A percentile compares a stretch with the other conserved stretches of the same genome.
phyloP scores from a whole-genome alignment of 768 basidiomycete genomes.

The Austroboletus festivus region DNA sequence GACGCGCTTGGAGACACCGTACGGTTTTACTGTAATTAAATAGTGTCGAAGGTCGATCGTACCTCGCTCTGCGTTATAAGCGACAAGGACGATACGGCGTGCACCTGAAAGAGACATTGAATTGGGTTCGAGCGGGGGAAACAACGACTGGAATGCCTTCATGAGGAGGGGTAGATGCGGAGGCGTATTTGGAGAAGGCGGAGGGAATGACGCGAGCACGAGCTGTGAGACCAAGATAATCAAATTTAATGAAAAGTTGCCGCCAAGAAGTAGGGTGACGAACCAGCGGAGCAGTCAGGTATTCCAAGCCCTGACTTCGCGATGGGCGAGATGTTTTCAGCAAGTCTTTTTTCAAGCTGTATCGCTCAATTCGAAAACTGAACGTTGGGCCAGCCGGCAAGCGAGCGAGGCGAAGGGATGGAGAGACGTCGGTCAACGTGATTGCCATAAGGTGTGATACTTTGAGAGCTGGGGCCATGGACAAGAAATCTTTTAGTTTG shows the following conservation, averaged over 20 bases:
- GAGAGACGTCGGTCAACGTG: slow-evolving; percentile 81
- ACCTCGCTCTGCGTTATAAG: slow-evolving; percentile 82
- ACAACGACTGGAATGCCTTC: slow-evolving; percentile 95
- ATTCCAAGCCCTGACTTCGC: slow-evolving; percentile 80
- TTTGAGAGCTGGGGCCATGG: slow-evolving; percentile 84
- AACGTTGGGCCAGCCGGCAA: slow-evolving; percentile 90
- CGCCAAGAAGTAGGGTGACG: slow-evolving; percentile 25
- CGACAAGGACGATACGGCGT: slow-evolving; percentile 88
- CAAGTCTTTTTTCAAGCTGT: slow-evolving; percentile 87
- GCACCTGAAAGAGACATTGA: slow-evolving; percentile 81
- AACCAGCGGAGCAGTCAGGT: slow-evolving; percentile 89
- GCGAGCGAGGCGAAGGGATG: slow-evolving; percentile 82
- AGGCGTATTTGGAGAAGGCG: slow-evolving; percentile 68
- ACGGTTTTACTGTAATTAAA: slow-evolving; percentile 91
- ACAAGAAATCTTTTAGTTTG: slow-evolving; percentile 91
- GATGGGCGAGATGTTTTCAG: slow-evolving; percentile 62
- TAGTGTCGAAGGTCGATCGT: slow-evolving; percentile 94
- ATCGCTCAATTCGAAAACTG: slow-evolving; percentile 88
- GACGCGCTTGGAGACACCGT: slow-evolving; percentile 90
- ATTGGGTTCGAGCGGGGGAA: slow-evolving; percentile 87
- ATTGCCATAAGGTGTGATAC: slow-evolving; percentile 94
- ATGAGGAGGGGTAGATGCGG: slow-evolving; percentile 87
- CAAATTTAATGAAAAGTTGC: too few species aligned
- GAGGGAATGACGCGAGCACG: slow-evolving; percentile 86
- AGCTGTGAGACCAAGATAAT: slow-evolving; percentile 41